Base-by-base conservation (phyloP, 768 basidiomycete species). In the Naganishia vishniacii region DNA sequence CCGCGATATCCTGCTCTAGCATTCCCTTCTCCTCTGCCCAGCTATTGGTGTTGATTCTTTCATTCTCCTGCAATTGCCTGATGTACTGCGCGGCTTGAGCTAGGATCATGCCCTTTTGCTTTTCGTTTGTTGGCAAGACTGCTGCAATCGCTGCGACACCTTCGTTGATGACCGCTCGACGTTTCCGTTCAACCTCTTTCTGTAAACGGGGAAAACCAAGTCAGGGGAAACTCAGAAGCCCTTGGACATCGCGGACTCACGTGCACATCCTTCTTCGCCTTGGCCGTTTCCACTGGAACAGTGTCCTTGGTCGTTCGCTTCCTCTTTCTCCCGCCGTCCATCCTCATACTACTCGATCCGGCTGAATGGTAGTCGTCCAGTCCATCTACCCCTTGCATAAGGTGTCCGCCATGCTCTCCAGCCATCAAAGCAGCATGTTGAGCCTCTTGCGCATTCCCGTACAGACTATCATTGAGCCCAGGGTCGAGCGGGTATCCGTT, bases 111-210 rank as follows among this genome's bases (percentile, higher is more conserved):
- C 91, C 89, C 73, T 98, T 95, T 59, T 78, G 31, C 49, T 63
- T 63, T 88, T 89, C 85, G 28, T 86, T 88, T 69, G 86, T 88
- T 3, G 93, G 93, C 11, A 97, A 86, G 69, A 93, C 88, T 0
- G 86, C 84, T 0, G 88, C 87, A 16, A 98, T 85, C 70, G 89
- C 88, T 72, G 88, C 91, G 80, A 99, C 95, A 0, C 93, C 93
- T 67, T 93, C 88, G 78, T 94, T 95, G 79, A 99, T 97, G 69
- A 91, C 91, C 18, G 92, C 92, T 48, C 94, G 83, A 59, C 94
- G 86, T 40, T 91, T 85, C 59, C 94, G 88, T 77, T 99, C 94
- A 13, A 98, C 92, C 80, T 97, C 92, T 89, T 97, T 97, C 93
- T 97, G 79, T 58, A 87, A 80, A 20, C 32, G 11, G n/a, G n/a